Base-by-base conservation (phyloP, 2,329 filamentous ascomycete genomes). In the Botryotinia globosa region DNA sequence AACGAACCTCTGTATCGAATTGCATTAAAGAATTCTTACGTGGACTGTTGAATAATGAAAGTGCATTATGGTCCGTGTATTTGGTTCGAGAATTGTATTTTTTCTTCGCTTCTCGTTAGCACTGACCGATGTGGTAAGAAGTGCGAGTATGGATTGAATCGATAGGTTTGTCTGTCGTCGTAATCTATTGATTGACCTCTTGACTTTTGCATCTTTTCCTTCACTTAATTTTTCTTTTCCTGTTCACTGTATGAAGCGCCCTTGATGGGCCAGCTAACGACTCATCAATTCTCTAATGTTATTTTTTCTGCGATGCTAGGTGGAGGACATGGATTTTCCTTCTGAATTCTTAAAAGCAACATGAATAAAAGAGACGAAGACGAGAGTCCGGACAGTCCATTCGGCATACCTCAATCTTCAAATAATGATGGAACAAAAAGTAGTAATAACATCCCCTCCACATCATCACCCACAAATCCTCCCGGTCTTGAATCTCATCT, bases 221-320 rank as follows among this genome's bases (percentile, higher is more conserved):
- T 56, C 44, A 54, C 14, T 25, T 34, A 65, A n/a, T 64, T 2
- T 25, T 32, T 34, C 14, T 16, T 54, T 18, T 18, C 32, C n/a
- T 20, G 34, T 51, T 48, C 20, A 9, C 6, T 34, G 12, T 12
- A 12, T 34, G 25, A 25, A 39, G n/a, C 45, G 45, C 62, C 59
- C 59, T 64, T 71, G 69, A 71, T 71, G 59, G 69, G 62, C n/a
- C 25, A 56, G 59, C 51, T 56, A 56, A 18, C 45, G n/a, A 44
- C 48, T 54, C 22, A 34, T 29, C 16, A 18, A 25, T 9, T 42
- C 2, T 65, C 20, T 64, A 65, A 71, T 71, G 69, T 65, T 56
- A n/a, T 65, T 29, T 1, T 65, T 42, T 51, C 51, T 48, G 25
- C 32, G 29, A 34, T n/a, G n/a, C 44, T 65, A 34, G 32, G 9